These are phyloP conservation scores for Hordeum pubiflorum DNA, from an alignment of 202 grass and related monocot genomes.

Conservation along the genomic window DNA sequence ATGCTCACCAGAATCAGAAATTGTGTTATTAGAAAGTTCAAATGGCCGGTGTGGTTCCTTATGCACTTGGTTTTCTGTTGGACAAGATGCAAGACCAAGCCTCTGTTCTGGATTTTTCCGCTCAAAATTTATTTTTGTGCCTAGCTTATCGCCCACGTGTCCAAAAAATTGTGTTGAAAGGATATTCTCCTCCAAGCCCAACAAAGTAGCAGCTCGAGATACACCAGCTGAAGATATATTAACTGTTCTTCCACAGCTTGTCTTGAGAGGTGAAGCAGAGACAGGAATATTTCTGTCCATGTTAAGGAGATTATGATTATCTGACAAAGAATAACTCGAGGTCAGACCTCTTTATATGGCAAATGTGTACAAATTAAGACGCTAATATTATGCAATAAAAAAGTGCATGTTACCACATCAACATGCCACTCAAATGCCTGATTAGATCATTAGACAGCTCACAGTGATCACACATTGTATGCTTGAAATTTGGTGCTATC, in stretches of 20 bases:
- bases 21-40: slow-evolving; percentile 4
- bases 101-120: slow-evolving; percentile 22
- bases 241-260: slow-evolving; percentile 41
- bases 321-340: slow-evolving; percentile 16
- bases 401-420: not conserved
- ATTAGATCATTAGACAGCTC: not conserved
- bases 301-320: slow-evolving; percentile 24
- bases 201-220: slow-evolving; percentile 62
- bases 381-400: not conserved
- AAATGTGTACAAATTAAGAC: slow-evolving; percentile 2
- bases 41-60: slow-evolving; percentile 29
- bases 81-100: slow-evolving; percentile 14
- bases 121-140: slow-evolving; percentile 36
- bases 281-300: slow-evolving; percentile 9
- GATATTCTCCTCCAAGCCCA: slow-evolving; percentile 64
- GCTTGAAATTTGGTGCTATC: not conserved
- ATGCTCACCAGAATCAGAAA: slow-evolving; percentile 24
- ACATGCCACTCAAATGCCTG: slow-evolving; percentile 11
- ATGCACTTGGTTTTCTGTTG: slow-evolving; percentile 36
- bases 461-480: not conserved
- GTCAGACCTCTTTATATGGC: slow-evolving; percentile 10
- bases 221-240: slow-evolving; percentile 67
- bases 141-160: slow-evolving; percentile 38
- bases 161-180: slow-evolving; percentile 56
- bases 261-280: slow-evolving; percentile 49